Evolutionary conservation across 139 green algal species (phyloP), one percentile per base, ranked within the genome.

Genomic region (Chlamydomonas schloesseri): DNA sequence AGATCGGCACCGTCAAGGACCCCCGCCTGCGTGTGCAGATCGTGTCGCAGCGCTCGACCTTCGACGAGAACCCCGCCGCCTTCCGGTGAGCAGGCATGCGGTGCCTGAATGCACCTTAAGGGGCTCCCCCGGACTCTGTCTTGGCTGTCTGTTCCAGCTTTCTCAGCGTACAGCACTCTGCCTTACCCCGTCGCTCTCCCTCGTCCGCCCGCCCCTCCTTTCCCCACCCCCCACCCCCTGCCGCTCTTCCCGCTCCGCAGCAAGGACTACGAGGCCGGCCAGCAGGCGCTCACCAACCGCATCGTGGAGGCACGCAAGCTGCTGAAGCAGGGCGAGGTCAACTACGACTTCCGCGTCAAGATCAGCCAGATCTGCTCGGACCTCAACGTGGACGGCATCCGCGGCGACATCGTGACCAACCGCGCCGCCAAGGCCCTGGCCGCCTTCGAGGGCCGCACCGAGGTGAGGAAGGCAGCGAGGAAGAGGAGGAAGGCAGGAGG

Each of bases 331-430:
- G n/a, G 15, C 23, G 64, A 87, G 23, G 89, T 94, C 15, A 29
- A 50, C 15, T 92, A 93, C 60, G 92, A 95, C 71, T 93, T 90
- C 89, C 89, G 92, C 26, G 92, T 95, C 53, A 95, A 95, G 90
- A 93, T 95, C 85, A 89, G 70, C n/a, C 82, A 88, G 82, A 70
- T 91, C 68, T 98, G 97, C 94, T 94, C 91, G 42, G 88, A 94
- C 53, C 92, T 99, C 36, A 94, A 99, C 84, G 94, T 99, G 50
- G 97, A 99, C 84, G 97, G 97, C 83, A 96, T 99, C 71, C 96
- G 97, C 57, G 97, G 97, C 11, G 97, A 99, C 95, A 98, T 99
- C 74, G 94, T 97, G 34, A 94, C 89, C 69, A 99, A 98, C 92
- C 91, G 96, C 47, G 95, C 96, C 20, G 93, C 95, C 53, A 93